Evolutionary conservation across 192 early-diverging fungal genomes (phyloP).

Genomic region (Borealophlyctis nickersoniae): DNA sequence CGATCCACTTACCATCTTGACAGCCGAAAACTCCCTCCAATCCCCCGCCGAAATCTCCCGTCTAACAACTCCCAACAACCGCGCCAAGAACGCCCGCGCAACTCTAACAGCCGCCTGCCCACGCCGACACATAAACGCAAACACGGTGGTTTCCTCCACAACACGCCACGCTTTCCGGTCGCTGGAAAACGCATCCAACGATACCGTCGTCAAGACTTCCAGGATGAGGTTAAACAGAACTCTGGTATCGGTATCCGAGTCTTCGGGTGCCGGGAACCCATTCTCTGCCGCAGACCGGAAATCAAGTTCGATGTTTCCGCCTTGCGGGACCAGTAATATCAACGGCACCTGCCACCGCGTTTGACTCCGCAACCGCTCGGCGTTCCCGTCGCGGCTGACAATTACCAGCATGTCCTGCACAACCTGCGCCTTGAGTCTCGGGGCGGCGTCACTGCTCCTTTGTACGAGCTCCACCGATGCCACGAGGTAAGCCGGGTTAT

Average conservation of each 20-base stretch:
- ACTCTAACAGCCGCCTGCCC: constrained; percentile 14
- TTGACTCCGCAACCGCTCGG: constrained; percentile 25
- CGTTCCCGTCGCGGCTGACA: constrained; percentile 19
- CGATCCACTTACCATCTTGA: constrained; percentile 24
- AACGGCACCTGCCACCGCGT: constrained; percentile 31
- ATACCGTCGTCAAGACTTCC: constrained; percentile 22
- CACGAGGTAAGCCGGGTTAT: constrained; percentile 20
- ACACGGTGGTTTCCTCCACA: constrained; percentile 34
- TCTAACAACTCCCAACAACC: constrained; percentile 22
- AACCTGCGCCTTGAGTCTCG: constrained; percentile 13
- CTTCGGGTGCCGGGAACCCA: not conserved
- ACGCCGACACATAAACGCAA: constrained; percentile 21
- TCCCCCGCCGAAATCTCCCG: constrained; percentile 24
- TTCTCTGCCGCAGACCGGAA: not conserved
- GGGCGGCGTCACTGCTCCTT: not conserved
- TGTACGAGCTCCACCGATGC: constrained; percentile 19
- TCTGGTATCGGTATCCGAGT: not conserved
- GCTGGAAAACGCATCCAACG: constrained; percentile 35
- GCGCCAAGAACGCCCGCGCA: constrained; percentile 18
- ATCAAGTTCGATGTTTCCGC: too few species aligned
- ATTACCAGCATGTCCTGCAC: constrained; percentile 26
- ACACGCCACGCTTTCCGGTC: constrained; percentile 37
- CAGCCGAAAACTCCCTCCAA: constrained; percentile 21
- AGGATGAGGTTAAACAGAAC: constrained; percentile 17
- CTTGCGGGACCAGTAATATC: not conserved